Evolutionary conservation across 176 grass and related monocot genomes (phyloP), one percentile per base, ranked within the genome.

Genomic region (Carex scoparia): DNA sequence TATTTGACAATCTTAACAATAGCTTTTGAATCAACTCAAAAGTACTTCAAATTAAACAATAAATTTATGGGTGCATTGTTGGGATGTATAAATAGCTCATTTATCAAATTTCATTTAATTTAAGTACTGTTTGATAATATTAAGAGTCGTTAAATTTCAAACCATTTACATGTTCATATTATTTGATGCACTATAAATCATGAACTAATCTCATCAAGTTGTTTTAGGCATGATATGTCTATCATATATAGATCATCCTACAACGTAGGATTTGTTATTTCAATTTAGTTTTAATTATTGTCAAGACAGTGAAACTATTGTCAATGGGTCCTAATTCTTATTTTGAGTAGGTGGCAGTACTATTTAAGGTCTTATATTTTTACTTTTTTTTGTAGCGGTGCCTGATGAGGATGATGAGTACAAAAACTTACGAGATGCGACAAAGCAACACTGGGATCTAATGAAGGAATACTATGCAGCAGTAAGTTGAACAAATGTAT

Each of bases 401-500:
- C 72, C 79, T 40, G 81, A 67, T 55, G 81, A 94, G 71, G 93
- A 93, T 63, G 89, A 95, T 76, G 93, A 94, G 35, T 98, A 98
- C 75, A 88, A 87, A 73, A 83, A 87, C 74, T 92, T 90, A 35
- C 84, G 91, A 81, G 87, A 69, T 79, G 91, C 85, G 91, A 86
- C 90, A 46, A 98, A 95, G 83, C 86, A 90, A 82, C 84, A 98
- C 68, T 95, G 93, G 95, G 88, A 84, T 89, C 86, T 86, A 81
- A 98, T 95, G 95, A 98, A 94, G 78, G 79, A 92, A 64, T 98
- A 98, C 82, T 98, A 95, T 85, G 88, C 79, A 88, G 92, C 92
- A 84, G 95, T 98, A 91, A 87, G 81, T 32, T 84, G 18, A 10
- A 23, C 3, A 76, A 31, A 55, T 48, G 8, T 46, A 7, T 7